Conservation (phyloP, 495 filamentous ascomycete genomes). For the Pyrenula massariospora region DNA sequence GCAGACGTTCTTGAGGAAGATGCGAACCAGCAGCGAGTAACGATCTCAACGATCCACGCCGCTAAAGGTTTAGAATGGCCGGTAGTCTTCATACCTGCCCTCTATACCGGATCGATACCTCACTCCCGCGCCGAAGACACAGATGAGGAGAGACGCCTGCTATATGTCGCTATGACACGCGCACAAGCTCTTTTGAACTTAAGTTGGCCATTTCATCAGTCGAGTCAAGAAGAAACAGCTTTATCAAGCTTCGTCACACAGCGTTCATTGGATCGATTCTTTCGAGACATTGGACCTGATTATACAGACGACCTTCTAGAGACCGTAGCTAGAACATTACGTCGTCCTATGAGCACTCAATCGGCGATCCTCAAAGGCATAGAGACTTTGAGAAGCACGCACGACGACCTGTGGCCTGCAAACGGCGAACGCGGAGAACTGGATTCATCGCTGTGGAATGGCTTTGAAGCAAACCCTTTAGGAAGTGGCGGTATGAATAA, state of each 20-base stretch:
- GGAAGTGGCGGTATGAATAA: conserved; percentile 10
- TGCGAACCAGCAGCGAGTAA: conserved; percentile 50
- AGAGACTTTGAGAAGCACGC: conserved; percentile 25
- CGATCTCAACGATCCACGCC: conserved; percentile 92
- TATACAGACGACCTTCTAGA: conserved; percentile 42
- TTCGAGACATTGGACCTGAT: conserved; percentile 46
- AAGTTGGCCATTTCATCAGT: conserved; percentile 61
- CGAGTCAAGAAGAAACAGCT: conserved; percentile 47
- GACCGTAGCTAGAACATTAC: conserved; percentile 51
- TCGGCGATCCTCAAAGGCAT: conserved; percentile 33
- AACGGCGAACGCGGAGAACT: conserved; percentile 35
- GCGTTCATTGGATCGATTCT: conserved; percentile 29
- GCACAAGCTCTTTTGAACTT: conserved; percentile 87
- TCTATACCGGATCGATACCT: conserved; percentile 86
- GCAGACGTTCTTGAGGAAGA: conserved; percentile 40
- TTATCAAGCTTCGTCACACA: conserved; percentile 52
- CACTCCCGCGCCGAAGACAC: conserved; percentile 85
- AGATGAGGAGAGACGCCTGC: conserved; percentile 78
- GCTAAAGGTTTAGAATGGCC: conserved; percentile 98
- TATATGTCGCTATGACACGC: conserved; percentile 98
- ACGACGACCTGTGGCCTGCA: conserved; percentile 55
- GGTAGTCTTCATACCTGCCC: conserved; percentile 85
- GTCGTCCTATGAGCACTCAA: conserved; percentile 38
- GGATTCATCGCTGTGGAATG: conserved; percentile 11
- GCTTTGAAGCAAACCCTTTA: conserved; percentile 24